Evolutionary conservation across 305 asterid species (phyloP).

Genomic region (Fraxinus platypoda): DNA sequence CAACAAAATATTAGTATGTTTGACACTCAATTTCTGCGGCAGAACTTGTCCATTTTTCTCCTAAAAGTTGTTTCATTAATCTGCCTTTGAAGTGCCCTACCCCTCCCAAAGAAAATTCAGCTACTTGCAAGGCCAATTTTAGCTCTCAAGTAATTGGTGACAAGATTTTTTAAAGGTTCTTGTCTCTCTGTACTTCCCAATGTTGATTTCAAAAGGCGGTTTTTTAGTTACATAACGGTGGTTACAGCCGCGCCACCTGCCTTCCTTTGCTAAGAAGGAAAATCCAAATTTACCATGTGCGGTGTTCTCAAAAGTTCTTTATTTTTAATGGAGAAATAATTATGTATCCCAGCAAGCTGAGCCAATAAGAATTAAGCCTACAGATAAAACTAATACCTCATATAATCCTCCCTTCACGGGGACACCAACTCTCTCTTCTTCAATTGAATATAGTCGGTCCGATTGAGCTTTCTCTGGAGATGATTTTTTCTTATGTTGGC

Average conservation of each 20-base stretch:
- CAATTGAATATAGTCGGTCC: conserved; percentile 38
- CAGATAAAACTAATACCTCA: conserved; percentile 53
- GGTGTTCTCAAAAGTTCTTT: neutral
- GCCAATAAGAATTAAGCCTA: neutral
- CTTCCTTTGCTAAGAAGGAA: neutral
- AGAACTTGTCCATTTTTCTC: neutral
- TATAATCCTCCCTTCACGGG: conserved; percentile 97
- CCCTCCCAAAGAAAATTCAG: neutral
- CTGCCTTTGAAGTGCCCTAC: neutral
- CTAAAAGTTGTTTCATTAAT: neutral
- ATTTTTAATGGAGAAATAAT: neutral
- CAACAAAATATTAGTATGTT: neutral
- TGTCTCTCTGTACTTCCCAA: neutral
- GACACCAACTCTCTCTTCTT: conserved; percentile 97
- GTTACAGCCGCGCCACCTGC: neutral
- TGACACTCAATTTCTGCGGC: neutral
- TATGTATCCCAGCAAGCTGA: neutral
- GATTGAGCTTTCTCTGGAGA: conserved; percentile 38
- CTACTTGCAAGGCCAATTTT: neutral
- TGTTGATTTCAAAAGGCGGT: neutral
- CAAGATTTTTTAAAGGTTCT: neutral
- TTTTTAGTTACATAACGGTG: neutral
- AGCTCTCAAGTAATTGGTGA: neutral
- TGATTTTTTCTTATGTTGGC: conserved; percentile 28
- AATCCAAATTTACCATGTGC: neutral